phyloP scores from a whole-genome alignment of 2,329 filamentous ascomycete species.

The Fusarium buharicum region DNA sequence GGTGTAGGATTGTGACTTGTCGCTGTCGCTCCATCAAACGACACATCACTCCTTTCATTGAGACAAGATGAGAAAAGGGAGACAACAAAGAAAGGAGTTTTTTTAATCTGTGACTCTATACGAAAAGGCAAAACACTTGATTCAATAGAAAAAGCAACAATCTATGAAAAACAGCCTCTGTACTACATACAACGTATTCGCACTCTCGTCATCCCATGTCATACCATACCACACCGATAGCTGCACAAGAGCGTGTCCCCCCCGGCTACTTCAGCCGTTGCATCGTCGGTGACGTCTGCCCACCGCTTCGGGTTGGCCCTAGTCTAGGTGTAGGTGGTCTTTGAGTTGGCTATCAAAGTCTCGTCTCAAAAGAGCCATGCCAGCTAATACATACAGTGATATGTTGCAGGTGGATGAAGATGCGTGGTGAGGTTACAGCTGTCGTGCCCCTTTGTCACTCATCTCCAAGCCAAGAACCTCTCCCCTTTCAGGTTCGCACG shows the following conservation, averaged over 20 bases:
- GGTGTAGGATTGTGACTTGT: constrained; percentile 40
- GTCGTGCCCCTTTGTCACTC: constrained; percentile 23
- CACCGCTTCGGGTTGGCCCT: constrained; percentile 33
- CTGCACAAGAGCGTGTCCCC: constrained; percentile 37
- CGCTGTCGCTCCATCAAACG: constrained; percentile 26
- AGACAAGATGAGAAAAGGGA: constrained; percentile 34
- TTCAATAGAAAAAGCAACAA: constrained; percentile 34
- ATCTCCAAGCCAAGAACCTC: constrained; percentile 33
- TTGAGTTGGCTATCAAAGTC: constrained; percentile 16
- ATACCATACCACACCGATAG: constrained; percentile 39
- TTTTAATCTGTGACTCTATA: not conserved
- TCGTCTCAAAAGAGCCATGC: too few species aligned
- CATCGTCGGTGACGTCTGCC: constrained; percentile 39
- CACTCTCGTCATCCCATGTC: constrained; percentile 43
- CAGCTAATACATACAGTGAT: constrained; percentile 9
- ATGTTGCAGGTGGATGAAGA: constrained; percentile 17
- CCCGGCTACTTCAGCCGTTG: constrained; percentile 35
- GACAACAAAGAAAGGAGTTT: constrained; percentile 7
- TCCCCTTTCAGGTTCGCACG: constrained; percentile 20
- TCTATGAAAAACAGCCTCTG: not conserved
- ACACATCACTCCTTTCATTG: constrained; percentile 33
- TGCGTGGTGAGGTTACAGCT: too few species aligned
- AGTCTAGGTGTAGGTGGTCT: not conserved
- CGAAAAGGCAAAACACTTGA: constrained; percentile 20
- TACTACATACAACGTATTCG: constrained; percentile 17